Conservation (phyloP, 2,329 filamentous ascomycete genomes). For the Neonectria punicea region DNA sequence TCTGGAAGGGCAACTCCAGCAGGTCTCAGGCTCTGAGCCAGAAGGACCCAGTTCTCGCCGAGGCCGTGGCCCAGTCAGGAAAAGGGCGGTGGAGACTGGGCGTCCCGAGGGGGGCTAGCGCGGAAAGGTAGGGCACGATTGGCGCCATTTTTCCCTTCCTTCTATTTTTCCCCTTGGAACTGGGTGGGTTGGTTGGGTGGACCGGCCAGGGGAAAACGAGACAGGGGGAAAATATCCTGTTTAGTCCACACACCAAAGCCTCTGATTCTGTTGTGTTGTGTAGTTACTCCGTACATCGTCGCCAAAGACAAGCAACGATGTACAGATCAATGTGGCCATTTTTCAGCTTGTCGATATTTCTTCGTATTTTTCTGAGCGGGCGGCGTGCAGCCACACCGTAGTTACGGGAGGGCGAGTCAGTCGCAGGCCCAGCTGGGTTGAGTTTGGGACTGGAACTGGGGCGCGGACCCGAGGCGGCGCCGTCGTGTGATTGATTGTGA, state of each 20-base stretch:
- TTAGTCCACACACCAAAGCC: not conserved
- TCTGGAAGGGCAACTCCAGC: not conserved
- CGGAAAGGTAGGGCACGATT: slow-evolving; percentile 14
- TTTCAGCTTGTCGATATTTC: not conserved
- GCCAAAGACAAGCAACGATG: too few species aligned
- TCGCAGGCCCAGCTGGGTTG: not conserved
- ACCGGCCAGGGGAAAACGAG: not conserved
- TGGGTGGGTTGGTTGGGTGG: not conserved
- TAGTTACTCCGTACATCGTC: not conserved
- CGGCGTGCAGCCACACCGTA: not conserved
- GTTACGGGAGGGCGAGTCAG: slow-evolving; percentile 8
- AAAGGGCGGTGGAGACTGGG: not conserved
- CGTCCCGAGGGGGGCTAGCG: not conserved
- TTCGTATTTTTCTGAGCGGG: not conserved
- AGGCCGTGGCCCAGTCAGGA: slow-evolving; percentile 9
- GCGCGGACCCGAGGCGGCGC: not conserved
- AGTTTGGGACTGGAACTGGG: slow-evolving; percentile 1
- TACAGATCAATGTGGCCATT: too few species aligned
- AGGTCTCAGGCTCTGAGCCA: not conserved
- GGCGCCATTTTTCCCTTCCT: slow-evolving; percentile 1
- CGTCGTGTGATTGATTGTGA: slow-evolving; percentile 19
- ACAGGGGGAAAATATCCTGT: not conserved
- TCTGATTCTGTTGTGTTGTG: not conserved
- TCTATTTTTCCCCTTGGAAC: not conserved
- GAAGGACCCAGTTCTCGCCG: not conserved